Percentiles rank a stretch among this genome's conserved stretches.
phyloP scores from a whole-genome alignment of 352 stramenopile genomes.

The Phytophthora foliorum region DNA sequence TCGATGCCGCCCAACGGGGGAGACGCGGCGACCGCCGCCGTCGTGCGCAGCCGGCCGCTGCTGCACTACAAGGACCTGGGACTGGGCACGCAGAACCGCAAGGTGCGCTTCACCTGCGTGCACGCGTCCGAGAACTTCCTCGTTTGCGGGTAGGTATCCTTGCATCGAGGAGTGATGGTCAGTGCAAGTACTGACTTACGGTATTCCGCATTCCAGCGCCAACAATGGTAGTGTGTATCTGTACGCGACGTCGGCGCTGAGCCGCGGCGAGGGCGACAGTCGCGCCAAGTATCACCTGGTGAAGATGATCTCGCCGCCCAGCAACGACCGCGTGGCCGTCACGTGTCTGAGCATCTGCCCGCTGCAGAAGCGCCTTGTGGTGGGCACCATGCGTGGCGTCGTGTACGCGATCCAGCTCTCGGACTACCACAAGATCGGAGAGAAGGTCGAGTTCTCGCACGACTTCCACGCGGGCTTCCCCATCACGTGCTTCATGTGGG shows the following conservation, averaged over 20 bases:
- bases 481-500: slow-evolving; percentile 87
- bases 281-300: slow-evolving; percentile 83
- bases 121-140: slow-evolving; percentile 89
- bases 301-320: slow-evolving; percentile 87
- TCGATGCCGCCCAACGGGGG: slow-evolving; percentile 28
- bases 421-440: slow-evolving; percentile 90
- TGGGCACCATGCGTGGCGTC: slow-evolving; percentile 81
- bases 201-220: slow-evolving; percentile 44
- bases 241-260: slow-evolving; percentile 72
- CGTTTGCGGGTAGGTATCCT: slow-evolving; percentile 71
- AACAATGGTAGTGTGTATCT: slow-evolving; percentile 88
- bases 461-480: slow-evolving; percentile 86
- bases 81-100: slow-evolving; percentile 65
- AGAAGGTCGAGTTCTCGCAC: slow-evolving; percentile 91
- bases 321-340: slow-evolving; percentile 75
- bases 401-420: slow-evolving; percentile 85
- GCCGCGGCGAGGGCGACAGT: slow-evolving; percentile 42
- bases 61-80: slow-evolving; percentile 81
- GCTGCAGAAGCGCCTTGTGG: slow-evolving; percentile 80
- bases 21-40: slow-evolving; percentile 14
- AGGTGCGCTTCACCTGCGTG: slow-evolving; percentile 84
- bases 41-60: slow-evolving; percentile 59
- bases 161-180: slow-evolving; percentile 28
- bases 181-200: slow-evolving; percentile 34
- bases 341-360: slow-evolving; percentile 86